Evolutionary conservation across 805 yeast genomes (phyloP).

Genomic region (Candida xyloterini): DNA sequence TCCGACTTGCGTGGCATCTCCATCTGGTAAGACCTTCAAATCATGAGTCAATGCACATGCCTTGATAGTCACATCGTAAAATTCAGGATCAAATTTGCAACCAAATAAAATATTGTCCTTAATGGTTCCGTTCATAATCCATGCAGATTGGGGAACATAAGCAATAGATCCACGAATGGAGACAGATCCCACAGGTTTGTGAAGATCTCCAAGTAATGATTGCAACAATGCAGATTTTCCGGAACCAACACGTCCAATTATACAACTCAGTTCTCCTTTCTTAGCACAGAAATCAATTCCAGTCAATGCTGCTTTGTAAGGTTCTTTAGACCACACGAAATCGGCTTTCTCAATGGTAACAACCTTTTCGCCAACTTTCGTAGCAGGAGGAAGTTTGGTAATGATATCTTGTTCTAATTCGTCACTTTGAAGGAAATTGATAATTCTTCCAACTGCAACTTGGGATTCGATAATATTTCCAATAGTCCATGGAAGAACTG

Average conservation of each 20-base stretch:
- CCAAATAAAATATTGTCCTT: constrained; percentile 88
- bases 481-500: constrained; percentile 87
- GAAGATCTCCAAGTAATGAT: constrained; percentile 77
- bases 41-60: constrained; percentile 87
- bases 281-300: constrained; percentile 60
- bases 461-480: constrained; percentile 85
- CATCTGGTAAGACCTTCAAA: constrained; percentile 71
- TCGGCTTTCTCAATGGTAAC: constrained; percentile 63
- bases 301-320: constrained; percentile 65
- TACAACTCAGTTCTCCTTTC: constrained; percentile 78
- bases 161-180: constrained; percentile 75
- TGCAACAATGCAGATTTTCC: constrained; percentile 86
- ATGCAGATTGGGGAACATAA: constrained; percentile 87
- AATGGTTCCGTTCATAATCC: constrained; percentile 93
- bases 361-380: constrained; percentile 61
- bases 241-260: constrained; percentile 86
- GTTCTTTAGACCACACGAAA: constrained; percentile 74
- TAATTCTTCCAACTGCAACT: constrained; percentile 74
- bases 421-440: constrained; percentile 64
- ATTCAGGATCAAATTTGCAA: constrained; percentile 70
- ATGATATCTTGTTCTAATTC: constrained; percentile 78
- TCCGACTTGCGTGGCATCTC: constrained; percentile 88
- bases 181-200: constrained; percentile 71
- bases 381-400: constrained; percentile 44
- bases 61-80: constrained; percentile 72